Base-by-base conservation (phyloP, 495 filamentous ascomycete genomes). In the Trichoderma gamsii region DNA sequence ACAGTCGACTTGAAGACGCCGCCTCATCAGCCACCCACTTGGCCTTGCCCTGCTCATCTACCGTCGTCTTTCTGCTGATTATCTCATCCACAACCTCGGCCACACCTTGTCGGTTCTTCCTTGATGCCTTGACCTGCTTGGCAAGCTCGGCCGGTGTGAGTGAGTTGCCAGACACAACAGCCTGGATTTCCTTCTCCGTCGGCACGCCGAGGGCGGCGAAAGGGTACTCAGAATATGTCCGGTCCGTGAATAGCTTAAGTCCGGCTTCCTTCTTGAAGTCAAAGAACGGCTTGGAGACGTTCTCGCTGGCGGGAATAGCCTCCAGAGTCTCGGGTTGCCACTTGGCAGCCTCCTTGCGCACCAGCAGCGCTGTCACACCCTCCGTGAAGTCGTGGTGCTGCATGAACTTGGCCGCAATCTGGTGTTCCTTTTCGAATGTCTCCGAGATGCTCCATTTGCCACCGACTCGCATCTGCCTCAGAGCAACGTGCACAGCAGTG, bases 351-450 rank as follows among this genome's bases (percentile, higher is more conserved):
- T 81, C 76, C 78, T 92, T 91, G 41, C 84, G 81, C 70, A 93
- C 83, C 29, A 98, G 82, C 27, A 85, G 82, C 32, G 92, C 88
- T 66, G 85, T 86, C 56, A 98, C 93, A 49, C 95, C 95, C 76
- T 92, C 88, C 61, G 85, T 85, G 76, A 98, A 99, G 76, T 99
- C 95, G 5, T 86, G 89, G 73, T 91, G 86, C 41, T 78, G 75
- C 94, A 98, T 97, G 82, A 98, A 97, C 65, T 85, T 83, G 51
- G 82, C 74, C 4, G 95, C 91, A 44, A 98, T 88, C 70, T 86
- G 80, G 76, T 92, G 82, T 79, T 99, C 95, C 44, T 87, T 86
- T 73, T 86, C 80, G 83, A 97, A 98, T 1, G 95, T 87, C 77
- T 94, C 84, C 6, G 82, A 75, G 72, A 98, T 97, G 66, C 77